These are phyloP conservation scores for Santalum album DNA, from an alignment of 164 flowering plant species.

Conservation along the genomic window DNA sequence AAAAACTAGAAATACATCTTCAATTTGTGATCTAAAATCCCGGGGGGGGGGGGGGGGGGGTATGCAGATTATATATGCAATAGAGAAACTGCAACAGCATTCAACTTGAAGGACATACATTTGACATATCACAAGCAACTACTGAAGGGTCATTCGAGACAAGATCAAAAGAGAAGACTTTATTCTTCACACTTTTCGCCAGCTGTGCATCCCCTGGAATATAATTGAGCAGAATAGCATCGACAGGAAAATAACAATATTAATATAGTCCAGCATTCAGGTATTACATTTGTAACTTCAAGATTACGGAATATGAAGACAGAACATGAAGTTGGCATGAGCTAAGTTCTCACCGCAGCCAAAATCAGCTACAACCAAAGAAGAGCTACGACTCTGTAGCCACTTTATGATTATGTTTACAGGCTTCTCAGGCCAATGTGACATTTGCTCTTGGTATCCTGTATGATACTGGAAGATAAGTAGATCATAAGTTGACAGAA, in stretches of 20 bases:
- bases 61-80: no score
- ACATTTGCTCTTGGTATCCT: conserved; percentile 97
- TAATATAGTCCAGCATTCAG: background rate
- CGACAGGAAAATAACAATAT: background rate
- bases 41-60: no score
- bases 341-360: conserved; percentile 68
- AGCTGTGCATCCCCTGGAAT: conserved; percentile 81
- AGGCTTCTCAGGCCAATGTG: conserved; percentile 90
- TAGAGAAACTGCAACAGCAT: no score
- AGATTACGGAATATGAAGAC: background rate
- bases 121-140: conserved; percentile 94
- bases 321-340: background rate
- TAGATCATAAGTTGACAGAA: conserved; percentile 10
- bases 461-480: conserved; percentile 65
- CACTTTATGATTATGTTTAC: conserved; percentile 71
- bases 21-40: no score
- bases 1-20: no score
- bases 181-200: conserved; percentile 75
- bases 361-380: conserved; percentile 81
- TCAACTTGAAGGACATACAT: conserved; percentile 39
- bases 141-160: conserved; percentile 85
- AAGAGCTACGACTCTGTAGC: conserved; percentile 57
- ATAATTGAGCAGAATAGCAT: background rate
- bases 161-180: conserved; percentile 89
- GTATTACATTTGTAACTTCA: background rate